phyloP scores from a whole-genome alignment of 805 yeast species.

The Kodamaea restingae region DNA sequence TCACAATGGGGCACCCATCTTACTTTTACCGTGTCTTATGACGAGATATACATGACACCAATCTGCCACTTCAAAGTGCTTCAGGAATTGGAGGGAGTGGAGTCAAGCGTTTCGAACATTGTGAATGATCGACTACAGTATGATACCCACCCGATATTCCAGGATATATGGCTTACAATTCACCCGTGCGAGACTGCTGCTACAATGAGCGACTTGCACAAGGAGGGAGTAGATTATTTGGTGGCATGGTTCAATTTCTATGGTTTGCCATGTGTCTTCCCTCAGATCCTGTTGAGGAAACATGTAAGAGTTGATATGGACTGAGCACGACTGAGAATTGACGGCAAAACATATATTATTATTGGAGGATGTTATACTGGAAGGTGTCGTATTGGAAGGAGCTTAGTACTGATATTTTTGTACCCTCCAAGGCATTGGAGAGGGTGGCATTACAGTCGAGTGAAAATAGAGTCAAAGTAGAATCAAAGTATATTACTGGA shows the following conservation, averaged over 20 bases:
- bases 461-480: no score
- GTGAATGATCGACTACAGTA: constrained; percentile 1
- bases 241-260: constrained; percentile 7
- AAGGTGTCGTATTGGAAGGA: no score
- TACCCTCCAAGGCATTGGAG: no score
- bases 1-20: constrained; percentile 7
- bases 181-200: constrained; percentile 31
- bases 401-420: no score
- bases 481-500: no score
- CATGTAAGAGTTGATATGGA: no score
- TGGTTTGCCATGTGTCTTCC: constrained; percentile 6
- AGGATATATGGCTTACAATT: constrained; percentile 18
- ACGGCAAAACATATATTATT: no score
- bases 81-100: constrained; percentile 3
- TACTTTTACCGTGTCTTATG: constrained; percentile 26
- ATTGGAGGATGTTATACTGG: no score
- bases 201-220: constrained; percentile 14
- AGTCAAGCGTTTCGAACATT: background rate
- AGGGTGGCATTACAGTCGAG: no score
- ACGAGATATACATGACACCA: constrained; percentile 29
- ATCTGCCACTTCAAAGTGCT: constrained; percentile 23
- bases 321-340: no score
- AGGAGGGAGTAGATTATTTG: constrained; percentile 2
- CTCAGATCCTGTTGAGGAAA: constrained; percentile 4
- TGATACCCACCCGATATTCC: constrained; percentile 11